Conservation (phyloP, 768 basidiomycete species). For the Suillus bovinus region DNA sequence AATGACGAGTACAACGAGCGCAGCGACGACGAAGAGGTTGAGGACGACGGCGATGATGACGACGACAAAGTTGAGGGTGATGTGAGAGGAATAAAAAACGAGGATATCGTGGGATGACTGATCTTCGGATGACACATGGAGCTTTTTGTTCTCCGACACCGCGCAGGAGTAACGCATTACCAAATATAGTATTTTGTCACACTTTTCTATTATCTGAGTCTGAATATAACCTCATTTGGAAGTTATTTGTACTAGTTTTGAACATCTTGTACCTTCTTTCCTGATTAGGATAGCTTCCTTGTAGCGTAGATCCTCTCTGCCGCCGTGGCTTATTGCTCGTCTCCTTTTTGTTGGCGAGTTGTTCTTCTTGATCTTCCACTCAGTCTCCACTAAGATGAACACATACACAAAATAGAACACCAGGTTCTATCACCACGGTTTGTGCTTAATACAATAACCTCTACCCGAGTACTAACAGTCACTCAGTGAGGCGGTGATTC, state of each 20-base stretch:
- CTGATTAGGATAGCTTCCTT: constrained; percentile 2
- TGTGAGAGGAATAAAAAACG: constrained; percentile 24
- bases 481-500: background rate
- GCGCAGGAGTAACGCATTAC: constrained; percentile 28
- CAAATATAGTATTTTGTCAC: constrained; percentile 16
- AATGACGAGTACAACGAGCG: constrained; percentile 5
- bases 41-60: constrained; percentile 9
- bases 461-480: background rate
- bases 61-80: constrained; percentile 1
- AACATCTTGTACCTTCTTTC: constrained; percentile 11
- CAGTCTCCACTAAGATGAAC: background rate
- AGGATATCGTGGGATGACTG: constrained; percentile 29
- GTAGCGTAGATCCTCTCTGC: constrained; percentile 1
- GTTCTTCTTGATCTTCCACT: constrained; percentile 4
- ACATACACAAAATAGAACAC: background rate
- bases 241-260: constrained; percentile 2
- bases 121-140: constrained; percentile 24
- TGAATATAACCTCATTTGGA: constrained; percentile 31
- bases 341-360: background rate
- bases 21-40: constrained; percentile 1
- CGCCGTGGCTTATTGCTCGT: background rate
- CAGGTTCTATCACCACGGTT: background rate
- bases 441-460: constrained; percentile 5
- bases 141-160: constrained; percentile 36
- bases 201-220: constrained; percentile 15